Percentiles rank a stretch among this genome's conserved stretches.
Evolutionary conservation across 1,139 yeast species (phyloP).

Genomic region (Geotrichum histeridarum): DNA sequence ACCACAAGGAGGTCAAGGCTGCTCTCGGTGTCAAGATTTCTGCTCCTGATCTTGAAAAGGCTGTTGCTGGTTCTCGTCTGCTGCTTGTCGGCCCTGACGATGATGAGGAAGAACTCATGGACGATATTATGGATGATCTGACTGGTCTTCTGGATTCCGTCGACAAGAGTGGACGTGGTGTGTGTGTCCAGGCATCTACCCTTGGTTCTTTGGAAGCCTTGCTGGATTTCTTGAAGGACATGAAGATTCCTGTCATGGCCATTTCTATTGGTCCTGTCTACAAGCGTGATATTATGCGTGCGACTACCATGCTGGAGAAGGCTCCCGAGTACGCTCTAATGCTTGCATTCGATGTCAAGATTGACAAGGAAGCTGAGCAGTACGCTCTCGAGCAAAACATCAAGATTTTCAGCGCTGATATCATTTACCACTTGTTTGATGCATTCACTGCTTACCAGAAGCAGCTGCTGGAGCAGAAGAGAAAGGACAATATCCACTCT

Average conservation of each 20-base stretch:
- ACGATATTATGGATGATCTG: constrained; percentile 97
- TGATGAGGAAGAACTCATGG: constrained; percentile 95
- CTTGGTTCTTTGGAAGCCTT: constrained; percentile 96
- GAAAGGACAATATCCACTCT: constrained; percentile 79
- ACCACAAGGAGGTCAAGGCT: constrained; percentile 96
- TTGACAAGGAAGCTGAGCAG: constrained; percentile 97
- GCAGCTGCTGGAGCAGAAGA: constrained; percentile 80
- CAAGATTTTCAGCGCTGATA: constrained; percentile 89
- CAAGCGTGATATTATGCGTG: constrained; percentile 97
- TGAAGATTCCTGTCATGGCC: constrained; percentile 98
- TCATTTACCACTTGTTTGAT: constrained; percentile 94
- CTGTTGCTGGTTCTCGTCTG: constrained; percentile 97
- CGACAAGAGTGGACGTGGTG: constrained; percentile 92
- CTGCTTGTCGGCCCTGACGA: constrained; percentile 95
- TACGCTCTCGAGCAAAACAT: constrained; percentile 91
- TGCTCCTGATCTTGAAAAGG: constrained; percentile 95
- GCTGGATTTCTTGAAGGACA: constrained; percentile 91
- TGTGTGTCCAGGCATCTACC: constrained; percentile 96
- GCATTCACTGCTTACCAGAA: constrained; percentile 89
- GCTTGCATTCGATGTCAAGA: constrained; percentile 96
- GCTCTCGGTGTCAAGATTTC: constrained; percentile 98
- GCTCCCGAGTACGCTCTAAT: constrained; percentile 94
- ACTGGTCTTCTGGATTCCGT: constrained; percentile 93
- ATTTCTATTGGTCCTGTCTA: constrained; percentile 96
- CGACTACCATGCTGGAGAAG: constrained; percentile 91